Base-by-base conservation (phyloP, 2,329 filamentous ascomycete species). In the Phoma sp. region DNA sequence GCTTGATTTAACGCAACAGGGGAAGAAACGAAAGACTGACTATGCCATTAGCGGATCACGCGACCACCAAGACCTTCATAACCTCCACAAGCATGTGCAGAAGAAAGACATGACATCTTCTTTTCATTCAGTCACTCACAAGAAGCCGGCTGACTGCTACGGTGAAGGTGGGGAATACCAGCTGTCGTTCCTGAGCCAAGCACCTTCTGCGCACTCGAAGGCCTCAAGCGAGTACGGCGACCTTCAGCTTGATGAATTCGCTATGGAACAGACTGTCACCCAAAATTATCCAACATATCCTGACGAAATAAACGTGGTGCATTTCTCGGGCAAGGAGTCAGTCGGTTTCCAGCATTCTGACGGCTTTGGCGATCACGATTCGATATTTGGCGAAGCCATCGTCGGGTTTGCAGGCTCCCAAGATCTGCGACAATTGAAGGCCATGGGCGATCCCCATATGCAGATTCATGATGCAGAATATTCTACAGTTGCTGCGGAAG, bases 341-440 rank as follows among this genome's bases (percentile, higher is more conserved):
- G 25, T 38, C 4, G 4, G n/a, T 0, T 58, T 58, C 29, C 28
- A 47, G 23, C 50, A 25, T 28, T 66, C 66, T 0, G 68, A 72
- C 12, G 50, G 50, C 0, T 73, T 67, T 39, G 65, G 47, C 6
- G 71, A 74, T 18, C 61, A 69, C 14, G 68, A 72, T 29, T 74
- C 72, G 0, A 37, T 66, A 4, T 53, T 75, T 4, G 62, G 55
- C 14, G 70, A 72, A n/a, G 69, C 61, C 17, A 61, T 75, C 58
- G 43, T 73, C 9, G 72, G 70, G 6, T 51, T 73, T 12, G 65
- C 55, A 5, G 72, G 74, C 55, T 72, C 69, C 5, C 61, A 71
- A n/a, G 51, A 59, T 6, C 45, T 36, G n/a, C 59, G 46, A 33
- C 39, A 21, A 7, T 7, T 21, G 6, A 29, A 29, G 23, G 5